phyloP scores from a whole-genome alignment of 1,139 yeast genomes.

The Eremothecium sinecaudum region DNA sequence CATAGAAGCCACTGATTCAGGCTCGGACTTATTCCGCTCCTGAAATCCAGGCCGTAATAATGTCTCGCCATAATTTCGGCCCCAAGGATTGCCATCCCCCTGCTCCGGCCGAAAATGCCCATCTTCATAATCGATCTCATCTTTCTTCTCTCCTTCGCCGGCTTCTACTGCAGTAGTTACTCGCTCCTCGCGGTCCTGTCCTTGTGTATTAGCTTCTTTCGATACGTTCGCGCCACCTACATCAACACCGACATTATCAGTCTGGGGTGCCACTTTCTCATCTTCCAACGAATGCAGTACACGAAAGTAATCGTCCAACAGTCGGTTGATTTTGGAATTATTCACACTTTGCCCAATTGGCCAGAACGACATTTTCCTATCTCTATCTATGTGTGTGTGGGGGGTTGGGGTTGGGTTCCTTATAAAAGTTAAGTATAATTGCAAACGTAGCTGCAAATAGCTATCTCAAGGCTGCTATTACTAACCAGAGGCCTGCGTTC shows the following conservation, averaged over 20 bases:
- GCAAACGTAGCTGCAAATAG: not conserved
- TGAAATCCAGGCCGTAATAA: conserved; percentile 2
- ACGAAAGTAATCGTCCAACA: conserved; percentile 31
- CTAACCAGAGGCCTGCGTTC: too few species aligned
- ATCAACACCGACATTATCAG: conserved; percentile 22
- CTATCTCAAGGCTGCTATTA: not conserved
- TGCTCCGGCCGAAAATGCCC: not conserved
- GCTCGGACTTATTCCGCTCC: conserved; percentile 4
- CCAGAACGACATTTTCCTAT: conserved; percentile 44
- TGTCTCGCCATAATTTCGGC: not conserved
- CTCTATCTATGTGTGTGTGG: too few species aligned
- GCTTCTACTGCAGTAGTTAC: too few species aligned
- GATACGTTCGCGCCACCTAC: not conserved
- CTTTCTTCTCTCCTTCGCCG: not conserved
- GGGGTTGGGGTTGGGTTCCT: too few species aligned
- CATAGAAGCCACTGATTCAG: conserved; percentile 1
- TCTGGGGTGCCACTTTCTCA: conserved; percentile 9
- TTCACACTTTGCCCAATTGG: conserved; percentile 37
- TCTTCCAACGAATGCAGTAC: conserved; percentile 23
- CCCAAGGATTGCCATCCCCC: not conserved
- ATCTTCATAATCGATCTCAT: not conserved
- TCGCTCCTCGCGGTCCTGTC: too few species aligned
- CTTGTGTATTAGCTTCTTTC: not conserved
- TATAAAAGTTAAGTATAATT: too few species aligned
- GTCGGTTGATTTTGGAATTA: conserved; percentile 31